Base-by-base conservation (phyloP, 768 basidiomycete genomes). In the Boletales sp. region DNA sequence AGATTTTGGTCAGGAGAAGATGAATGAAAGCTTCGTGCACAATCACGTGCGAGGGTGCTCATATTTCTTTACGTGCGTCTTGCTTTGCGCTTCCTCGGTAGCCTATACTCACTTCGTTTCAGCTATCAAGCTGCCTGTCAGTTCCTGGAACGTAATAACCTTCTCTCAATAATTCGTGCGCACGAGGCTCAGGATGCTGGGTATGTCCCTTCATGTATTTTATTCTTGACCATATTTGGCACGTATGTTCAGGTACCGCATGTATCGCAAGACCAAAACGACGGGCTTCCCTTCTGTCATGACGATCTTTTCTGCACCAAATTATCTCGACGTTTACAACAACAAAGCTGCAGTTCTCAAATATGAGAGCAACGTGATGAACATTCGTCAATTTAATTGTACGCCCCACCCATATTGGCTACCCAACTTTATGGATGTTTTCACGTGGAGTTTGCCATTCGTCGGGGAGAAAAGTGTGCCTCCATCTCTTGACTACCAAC, bases 371-470 rank as follows among this genome's bases (percentile, higher is more conserved):
- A 99, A 99, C 64, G 94, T 95, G 48, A 90, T 97, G 85, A 97
- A 96, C 70, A 97, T 97, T 60, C 83, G 94, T 40, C 95, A 98
- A 65, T 98, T 96, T 74, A 96, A 97, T 71, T 93, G 90, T 68
- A 90, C 87, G 2, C 94, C 94, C 12, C 94, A 96, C 61, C 87
- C 87, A 8, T 98, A 97, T 67, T 98, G 95, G 95, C 74, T 99
- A 47, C 96, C 96, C 5, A 99, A 99, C 70, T 99, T 99, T 63
- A 97, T 98, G 94, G 95, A 98, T 60, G 94, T 94, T 19, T 99
- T 99, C 66, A 97, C 96, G 0, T 99, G 96, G 96, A 90, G 87
- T 75, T 70, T 99, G 51, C 96, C 96, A 1, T 98, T 98, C 63
- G 96, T 99, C 8, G 96, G 94, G 55, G 90, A 94, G 70, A 98